Evolutionary conservation across 169 alveolate species (phyloP).

Genomic region (Eimeria falciformis): DNA sequence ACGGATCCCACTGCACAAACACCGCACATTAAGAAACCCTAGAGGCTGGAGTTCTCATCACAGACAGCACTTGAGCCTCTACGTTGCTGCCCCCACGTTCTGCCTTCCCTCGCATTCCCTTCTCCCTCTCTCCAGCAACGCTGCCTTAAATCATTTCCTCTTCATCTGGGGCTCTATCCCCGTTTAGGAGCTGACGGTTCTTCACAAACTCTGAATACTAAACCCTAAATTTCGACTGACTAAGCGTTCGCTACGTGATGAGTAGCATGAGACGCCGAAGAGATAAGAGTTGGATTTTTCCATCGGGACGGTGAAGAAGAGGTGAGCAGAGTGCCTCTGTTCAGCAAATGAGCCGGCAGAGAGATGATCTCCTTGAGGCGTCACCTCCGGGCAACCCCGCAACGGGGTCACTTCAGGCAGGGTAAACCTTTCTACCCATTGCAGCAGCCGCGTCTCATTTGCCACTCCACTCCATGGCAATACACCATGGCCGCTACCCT

Average conservation of each 20-base stretch:
- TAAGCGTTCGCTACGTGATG: constrained; percentile 37
- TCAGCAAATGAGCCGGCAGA: background rate
- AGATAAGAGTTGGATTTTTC: constrained; percentile 3
- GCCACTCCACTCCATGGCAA: constrained; percentile 1
- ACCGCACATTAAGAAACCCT: too few relatives aligned
- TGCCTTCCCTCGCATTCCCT: background rate
- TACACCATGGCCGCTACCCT: background rate
- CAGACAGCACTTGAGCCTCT: too few relatives aligned
- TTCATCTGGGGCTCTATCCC: background rate
- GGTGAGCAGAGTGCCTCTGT: constrained; percentile 47
- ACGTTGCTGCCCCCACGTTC: too few relatives aligned
- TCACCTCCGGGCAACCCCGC: background rate
- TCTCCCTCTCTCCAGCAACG: background rate
- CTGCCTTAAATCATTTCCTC: background rate
- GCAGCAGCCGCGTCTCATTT: constrained; percentile 28
- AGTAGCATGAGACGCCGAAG: constrained; percentile 62
- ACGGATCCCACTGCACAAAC: constrained; percentile 33
- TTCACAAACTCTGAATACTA: too few relatives aligned
- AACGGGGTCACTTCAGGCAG: constrained; percentile 25
- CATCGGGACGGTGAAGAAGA: constrained; percentile 58
- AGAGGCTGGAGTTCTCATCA: too few relatives aligned
- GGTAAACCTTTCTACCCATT: constrained; percentile 55
- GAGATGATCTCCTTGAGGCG: background rate
- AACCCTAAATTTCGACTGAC: constrained; percentile 3
- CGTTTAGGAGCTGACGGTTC: background rate